Conservation (phyloP, 164 flowering plant species). For the Vitis riparia region DNA sequence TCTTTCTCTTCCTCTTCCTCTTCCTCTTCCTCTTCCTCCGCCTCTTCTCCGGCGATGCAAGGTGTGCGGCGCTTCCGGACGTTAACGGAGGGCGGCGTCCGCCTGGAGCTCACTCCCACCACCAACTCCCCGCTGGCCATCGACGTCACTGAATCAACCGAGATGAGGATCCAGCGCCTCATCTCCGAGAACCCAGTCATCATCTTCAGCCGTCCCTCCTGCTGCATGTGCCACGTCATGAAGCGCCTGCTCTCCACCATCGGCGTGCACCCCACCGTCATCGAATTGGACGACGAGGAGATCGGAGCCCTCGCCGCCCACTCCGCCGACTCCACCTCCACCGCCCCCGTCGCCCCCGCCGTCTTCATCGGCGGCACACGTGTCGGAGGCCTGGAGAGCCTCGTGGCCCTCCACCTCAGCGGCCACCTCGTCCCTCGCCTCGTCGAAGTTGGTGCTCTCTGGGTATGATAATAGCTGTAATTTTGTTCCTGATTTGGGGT, state of each 20-base stretch:
- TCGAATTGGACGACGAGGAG: slow-evolving; percentile 81
- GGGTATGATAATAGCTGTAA: slow-evolving; percentile 13
- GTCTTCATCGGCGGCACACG: slow-evolving; percentile 75
- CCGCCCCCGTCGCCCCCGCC: slow-evolving; percentile 41
- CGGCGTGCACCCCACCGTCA: slow-evolving; percentile 90
- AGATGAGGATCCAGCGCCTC: slow-evolving; percentile 64
- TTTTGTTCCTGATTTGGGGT: neutral
- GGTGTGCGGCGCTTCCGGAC: slow-evolving; percentile 29
- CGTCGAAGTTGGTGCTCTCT: slow-evolving; percentile 61
- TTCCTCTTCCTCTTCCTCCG: neutral
- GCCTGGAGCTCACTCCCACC: slow-evolving; percentile 43
- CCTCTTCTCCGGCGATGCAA: slow-evolving; percentile 29
- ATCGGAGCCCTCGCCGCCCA: slow-evolving; percentile 48
- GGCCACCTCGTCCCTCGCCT: slow-evolving; percentile 71
- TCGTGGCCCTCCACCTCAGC: slow-evolving; percentile 73
- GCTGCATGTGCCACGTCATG: slow-evolving; percentile 99
- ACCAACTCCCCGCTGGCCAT: slow-evolving; percentile 50
- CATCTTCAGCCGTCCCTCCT: slow-evolving; percentile 72
- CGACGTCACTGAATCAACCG: slow-evolving; percentile 66
- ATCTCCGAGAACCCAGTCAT: slow-evolving; percentile 82
- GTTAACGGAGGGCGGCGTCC: slow-evolving; percentile 35
- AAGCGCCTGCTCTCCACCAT: slow-evolving; percentile 59
- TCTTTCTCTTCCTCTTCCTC: slow-evolving; percentile 7
- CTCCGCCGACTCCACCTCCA: slow-evolving; percentile 3
- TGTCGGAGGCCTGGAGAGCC: slow-evolving; percentile 78